Percentiles rank a stretch among this genome's conserved stretches.
These are phyloP conservation scores for Venturia nashicola DNA, from an alignment of 2,329 filamentous ascomycete genomes.

Conservation along the genomic window DNA sequence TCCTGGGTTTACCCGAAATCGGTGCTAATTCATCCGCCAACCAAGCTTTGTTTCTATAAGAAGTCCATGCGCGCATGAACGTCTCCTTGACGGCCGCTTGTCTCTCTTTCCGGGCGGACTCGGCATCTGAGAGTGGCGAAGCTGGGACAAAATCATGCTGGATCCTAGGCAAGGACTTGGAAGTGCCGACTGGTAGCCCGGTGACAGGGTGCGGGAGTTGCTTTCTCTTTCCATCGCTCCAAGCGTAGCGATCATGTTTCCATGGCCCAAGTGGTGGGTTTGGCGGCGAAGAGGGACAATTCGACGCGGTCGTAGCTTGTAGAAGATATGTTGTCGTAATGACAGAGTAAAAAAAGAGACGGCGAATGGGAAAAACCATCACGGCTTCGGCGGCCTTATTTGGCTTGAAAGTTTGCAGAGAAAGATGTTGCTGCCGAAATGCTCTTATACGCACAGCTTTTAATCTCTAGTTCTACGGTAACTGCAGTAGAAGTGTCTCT, in stretches of 20 bases:
- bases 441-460: too few relatives aligned
- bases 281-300: too few relatives aligned
- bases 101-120: not conserved
- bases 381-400: too few relatives aligned
- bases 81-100: conserved; percentile 17
- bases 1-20: conserved; percentile 36
- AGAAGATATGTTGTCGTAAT: too few relatives aligned
- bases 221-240: not conserved
- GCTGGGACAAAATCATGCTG: not conserved
- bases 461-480: too few relatives aligned
- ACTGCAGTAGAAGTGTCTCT: too few relatives aligned
- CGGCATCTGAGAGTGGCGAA: not conserved
- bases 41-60: conserved; percentile 53
- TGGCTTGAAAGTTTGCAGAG: too few relatives aligned
- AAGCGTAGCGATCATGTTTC: not conserved
- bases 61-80: conserved; percentile 35
- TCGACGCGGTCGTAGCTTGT: too few relatives aligned
- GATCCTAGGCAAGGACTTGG: not conserved
- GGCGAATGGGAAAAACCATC: too few relatives aligned
- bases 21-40: conserved; percentile 51
- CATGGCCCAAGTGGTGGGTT: too few relatives aligned
- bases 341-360: too few relatives aligned
- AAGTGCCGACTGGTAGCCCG: not conserved
- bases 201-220: not conserved
- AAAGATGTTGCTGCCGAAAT: too few relatives aligned